Evolutionary conservation across 2,329 filamentous ascomycete genomes (phyloP).

Genomic region (Botryosphaeria dothidea): DNA sequence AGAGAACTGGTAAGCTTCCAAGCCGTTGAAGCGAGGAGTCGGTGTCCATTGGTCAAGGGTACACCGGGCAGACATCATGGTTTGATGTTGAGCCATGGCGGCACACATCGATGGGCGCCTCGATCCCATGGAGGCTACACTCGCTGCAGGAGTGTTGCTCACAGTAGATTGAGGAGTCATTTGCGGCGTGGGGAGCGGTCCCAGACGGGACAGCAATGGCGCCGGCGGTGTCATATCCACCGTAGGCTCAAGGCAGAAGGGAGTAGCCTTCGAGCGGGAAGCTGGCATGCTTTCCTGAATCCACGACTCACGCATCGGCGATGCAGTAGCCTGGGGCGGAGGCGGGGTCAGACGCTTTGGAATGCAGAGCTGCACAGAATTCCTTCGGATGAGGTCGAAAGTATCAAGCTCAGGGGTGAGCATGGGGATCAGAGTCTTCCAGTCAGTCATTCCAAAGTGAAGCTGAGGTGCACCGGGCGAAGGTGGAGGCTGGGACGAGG

Average conservation of each 20-base stretch:
- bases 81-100: conserved; percentile 60
- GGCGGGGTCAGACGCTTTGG: conserved; percentile 27
- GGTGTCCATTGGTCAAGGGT: conserved; percentile 53
- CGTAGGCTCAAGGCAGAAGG: conserved; percentile 54
- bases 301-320: conserved; percentile 12
- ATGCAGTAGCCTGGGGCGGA: conserved; percentile 30
- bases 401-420: conserved; percentile 60
- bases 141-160: conserved; percentile 62
- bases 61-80: conserved; percentile 55
- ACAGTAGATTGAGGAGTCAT: conserved; percentile 59
- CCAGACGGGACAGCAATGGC: conserved; percentile 56
- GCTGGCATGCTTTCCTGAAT: conserved; percentile 45
- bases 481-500: conserved; percentile 37
- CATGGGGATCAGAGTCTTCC: conserved; percentile 54
- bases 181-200: conserved; percentile 61
- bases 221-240: conserved; percentile 52
- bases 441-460: conserved; percentile 37
- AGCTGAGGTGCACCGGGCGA: conserved; percentile 34
- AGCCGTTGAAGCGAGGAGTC: conserved; percentile 37
- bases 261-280: conserved; percentile 41
- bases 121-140: conserved; percentile 50
- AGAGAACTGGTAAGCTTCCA: conserved; percentile 50
- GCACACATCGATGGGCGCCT: conserved; percentile 59
- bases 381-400: conserved; percentile 33
- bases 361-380: conserved; percentile 12